Conservation (phyloP, 192 early-diverging fungal genomes). For the Rhizophagus sp. region DNA sequence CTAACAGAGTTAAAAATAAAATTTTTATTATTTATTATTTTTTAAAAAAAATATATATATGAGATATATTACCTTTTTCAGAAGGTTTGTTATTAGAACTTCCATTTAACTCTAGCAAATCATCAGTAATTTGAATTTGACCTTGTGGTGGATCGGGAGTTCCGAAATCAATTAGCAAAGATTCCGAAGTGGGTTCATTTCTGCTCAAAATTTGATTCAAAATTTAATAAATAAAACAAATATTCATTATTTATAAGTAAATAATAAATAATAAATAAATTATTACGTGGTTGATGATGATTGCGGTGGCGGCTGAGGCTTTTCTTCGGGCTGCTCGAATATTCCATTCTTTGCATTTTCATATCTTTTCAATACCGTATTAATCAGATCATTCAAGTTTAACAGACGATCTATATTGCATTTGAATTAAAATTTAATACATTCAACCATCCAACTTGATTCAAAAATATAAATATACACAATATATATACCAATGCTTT, state of each 20-base stretch:
- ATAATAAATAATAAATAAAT: not conserved
- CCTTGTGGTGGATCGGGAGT: not conserved
- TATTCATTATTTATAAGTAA: not conserved
- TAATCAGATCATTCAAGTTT: constrained; percentile 76
- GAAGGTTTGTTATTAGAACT: not conserved
- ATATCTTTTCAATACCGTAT: constrained; percentile 74
- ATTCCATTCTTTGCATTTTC: constrained; percentile 54
- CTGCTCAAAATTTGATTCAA: not conserved
- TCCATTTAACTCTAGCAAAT: not conserved
- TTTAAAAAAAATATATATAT: not conserved
- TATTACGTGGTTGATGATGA: constrained; percentile 6
- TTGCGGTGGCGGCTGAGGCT: not conserved
- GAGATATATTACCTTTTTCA: constrained; percentile 2
- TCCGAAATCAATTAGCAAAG: constrained; percentile 7
- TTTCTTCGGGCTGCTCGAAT: constrained; percentile 18
- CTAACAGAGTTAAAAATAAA: not conserved
- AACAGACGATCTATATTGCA: constrained; percentile 56
- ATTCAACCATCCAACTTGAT: too few species aligned
- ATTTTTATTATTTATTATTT: too few species aligned
- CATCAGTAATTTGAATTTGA: not conserved
- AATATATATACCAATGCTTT: constrained; percentile 65
- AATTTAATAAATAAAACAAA: not conserved
- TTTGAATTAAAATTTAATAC: too few species aligned
- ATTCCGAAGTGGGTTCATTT: not conserved
- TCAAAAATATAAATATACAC: not conserved